Evolutionary conservation across 495 filamentous ascomycete species (phyloP).

Genomic region (Xylaria scruposa): DNA sequence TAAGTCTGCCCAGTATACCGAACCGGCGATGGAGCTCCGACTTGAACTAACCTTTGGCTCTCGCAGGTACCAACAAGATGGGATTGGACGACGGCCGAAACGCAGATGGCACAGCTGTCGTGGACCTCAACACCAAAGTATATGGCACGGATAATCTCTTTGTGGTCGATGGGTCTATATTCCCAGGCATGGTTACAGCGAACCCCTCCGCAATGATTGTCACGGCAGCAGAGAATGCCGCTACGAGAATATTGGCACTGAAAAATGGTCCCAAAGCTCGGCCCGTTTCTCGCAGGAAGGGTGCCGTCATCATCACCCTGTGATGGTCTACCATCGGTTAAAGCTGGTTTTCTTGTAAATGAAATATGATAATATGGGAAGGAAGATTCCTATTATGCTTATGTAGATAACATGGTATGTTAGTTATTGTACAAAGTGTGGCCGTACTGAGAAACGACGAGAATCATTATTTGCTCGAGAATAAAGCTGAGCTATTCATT

Average conservation of each 20-base stretch:
- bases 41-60: conserved; percentile 22
- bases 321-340: conserved; percentile 23
- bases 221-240: conserved; percentile 62
- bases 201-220: conserved; percentile 69
- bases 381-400: not conserved
- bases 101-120: conserved; percentile 67
- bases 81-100: conserved; percentile 69
- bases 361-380: not conserved
- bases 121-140: conserved; percentile 73
- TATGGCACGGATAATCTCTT: conserved; percentile 76
- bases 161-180: conserved; percentile 68
- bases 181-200: conserved; percentile 65
- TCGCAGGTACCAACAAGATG: conserved; percentile 63
- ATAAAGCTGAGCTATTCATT: not conserved
- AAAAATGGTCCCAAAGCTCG: conserved; percentile 23
- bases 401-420: not conserved
- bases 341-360: not conserved
- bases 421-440: conserved; percentile 17
- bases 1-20: conserved; percentile 24
- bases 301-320: conserved; percentile 33
- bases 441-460: not conserved
- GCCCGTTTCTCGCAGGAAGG: conserved; percentile 27
- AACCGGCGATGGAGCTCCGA: not conserved
- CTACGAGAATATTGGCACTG: conserved; percentile 51
- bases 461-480: not conserved